phyloP scores from a whole-genome alignment of 805 yeast species.

The Candida arabinofermentans region DNA sequence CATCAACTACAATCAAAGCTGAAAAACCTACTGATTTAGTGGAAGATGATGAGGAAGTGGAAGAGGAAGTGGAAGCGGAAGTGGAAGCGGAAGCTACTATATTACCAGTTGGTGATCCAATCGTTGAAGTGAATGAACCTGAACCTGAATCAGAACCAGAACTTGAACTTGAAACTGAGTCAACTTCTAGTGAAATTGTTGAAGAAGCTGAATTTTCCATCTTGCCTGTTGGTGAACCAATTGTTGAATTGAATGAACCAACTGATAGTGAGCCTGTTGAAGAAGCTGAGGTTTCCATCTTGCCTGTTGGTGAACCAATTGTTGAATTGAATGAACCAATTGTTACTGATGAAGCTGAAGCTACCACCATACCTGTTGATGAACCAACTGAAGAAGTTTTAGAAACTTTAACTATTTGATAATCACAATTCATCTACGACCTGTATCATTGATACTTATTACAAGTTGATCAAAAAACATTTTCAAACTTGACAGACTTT shows the following conservation, averaged over 20 bases:
- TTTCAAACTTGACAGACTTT: too few species aligned
- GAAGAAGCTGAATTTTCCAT: conserved; percentile 1
- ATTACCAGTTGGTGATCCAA: background rate
- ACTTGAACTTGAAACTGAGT: background rate
- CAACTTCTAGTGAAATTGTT: background rate
- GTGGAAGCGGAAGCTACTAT: too few species aligned
- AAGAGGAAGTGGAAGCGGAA: conserved; percentile 4
- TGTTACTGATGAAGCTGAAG: background rate
- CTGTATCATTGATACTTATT: too few species aligned
- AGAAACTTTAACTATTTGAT: background rate
- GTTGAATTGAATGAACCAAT: background rate
- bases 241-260: background rate
- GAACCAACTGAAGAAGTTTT: background rate
- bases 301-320: conserved; percentile 1
- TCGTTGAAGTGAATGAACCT: background rate
- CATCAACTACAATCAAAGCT: conserved; percentile 12
- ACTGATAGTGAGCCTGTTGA: background rate
- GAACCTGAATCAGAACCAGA: background rate
- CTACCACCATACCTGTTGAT: too few species aligned
- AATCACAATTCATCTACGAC: too few species aligned
- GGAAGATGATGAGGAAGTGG: conserved; percentile 4
- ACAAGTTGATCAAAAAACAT: too few species aligned
- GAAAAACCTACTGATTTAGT: background rate
- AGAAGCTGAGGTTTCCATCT: conserved; percentile 5
- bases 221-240: background rate